Conservation (phyloP, 2,329 filamentous ascomycete species). For the Metarhizium rileyi region DNA sequence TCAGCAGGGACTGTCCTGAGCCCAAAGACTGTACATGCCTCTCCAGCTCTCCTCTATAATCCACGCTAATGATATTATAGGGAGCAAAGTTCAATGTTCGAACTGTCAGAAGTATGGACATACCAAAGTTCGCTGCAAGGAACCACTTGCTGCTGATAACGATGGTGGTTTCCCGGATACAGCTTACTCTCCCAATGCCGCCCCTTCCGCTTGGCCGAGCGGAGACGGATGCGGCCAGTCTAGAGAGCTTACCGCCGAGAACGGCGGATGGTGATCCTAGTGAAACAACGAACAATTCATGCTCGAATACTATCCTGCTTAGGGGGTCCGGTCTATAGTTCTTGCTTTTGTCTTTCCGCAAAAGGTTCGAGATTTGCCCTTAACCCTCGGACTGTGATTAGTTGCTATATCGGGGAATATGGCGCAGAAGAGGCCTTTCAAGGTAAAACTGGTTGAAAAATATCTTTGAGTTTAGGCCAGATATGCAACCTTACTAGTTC, state of each 20-base stretch:
- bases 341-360: neutral
- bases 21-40: conserved; percentile 32
- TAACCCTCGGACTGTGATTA: neutral
- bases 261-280: neutral
- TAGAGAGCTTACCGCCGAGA: neutral
- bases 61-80: conserved; percentile 11
- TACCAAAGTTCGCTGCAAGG: conserved; percentile 29
- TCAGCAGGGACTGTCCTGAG: conserved; percentile 51
- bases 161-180: conserved; percentile 7
- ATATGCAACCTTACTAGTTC: neutral
- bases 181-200: conserved; percentile 7
- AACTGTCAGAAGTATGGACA: conserved; percentile 30
- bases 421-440: neutral
- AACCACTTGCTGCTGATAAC: conserved; percentile 11
- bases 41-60: neutral
- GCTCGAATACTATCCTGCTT: neutral
- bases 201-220: conserved; percentile 2
- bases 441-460: too few relatives aligned
- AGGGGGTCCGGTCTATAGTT: neutral
- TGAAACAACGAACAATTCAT: neutral
- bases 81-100: conserved; percentile 29
- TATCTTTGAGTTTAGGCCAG: neutral
- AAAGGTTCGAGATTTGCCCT: too few relatives aligned
- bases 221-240: conserved; percentile 3
- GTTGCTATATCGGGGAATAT: neutral